Evolutionary conservation across 768 basidiomycete species (phyloP), one percentile per base, ranked within the genome.

Genomic region (Podaxis rugospora): DNA sequence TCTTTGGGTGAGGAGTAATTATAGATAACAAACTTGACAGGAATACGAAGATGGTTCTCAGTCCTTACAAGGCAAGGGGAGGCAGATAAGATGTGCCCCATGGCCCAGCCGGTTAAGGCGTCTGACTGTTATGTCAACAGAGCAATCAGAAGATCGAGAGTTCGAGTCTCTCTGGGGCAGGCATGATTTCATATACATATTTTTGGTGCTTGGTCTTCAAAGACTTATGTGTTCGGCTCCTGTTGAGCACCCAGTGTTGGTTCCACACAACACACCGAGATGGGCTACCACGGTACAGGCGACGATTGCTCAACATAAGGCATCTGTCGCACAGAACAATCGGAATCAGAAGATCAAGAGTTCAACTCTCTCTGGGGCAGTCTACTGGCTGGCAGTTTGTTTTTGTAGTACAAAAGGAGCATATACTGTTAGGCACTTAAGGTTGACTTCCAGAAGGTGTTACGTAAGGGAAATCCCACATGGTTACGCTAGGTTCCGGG

Each of bases 91-190:
- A 44, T 16, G 57, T 60, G 59, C 59, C 59, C 59, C 59, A 60
- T 60, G 59, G 59, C 59, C 51, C 51, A 60, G 59, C 40, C 46
- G 59, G 59, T 53, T 60, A 60, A 52, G 51, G 59, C 44, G 59
- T 60, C 59, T 52, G 59, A 60, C 59, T 60, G 59, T 60, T 60
- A 54, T n/a, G 2, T 16, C 16, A 9, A 21, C 21, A 21, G 4
- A 35, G 18, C 28, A 28, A 57, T 57, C 56, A 50, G 56, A 57
- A 57, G 56, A 50, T 57, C 56, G 46, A 57, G 56, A 57, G 56
- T 50, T 57, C 56, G 56, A 57, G 56, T 27, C 47, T 49, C 56
- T 57, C 46, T 57, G 56, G 56, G 56, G 47, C 56, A 57, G 40
- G 55, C 32, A 32, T 32, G 32, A 32, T 7, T 32, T 9, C 7